Evolutionary conservation across 306 rosid species (phyloP), one percentile per base, ranked within the genome.

Genomic region (Quercus mongolica): DNA sequence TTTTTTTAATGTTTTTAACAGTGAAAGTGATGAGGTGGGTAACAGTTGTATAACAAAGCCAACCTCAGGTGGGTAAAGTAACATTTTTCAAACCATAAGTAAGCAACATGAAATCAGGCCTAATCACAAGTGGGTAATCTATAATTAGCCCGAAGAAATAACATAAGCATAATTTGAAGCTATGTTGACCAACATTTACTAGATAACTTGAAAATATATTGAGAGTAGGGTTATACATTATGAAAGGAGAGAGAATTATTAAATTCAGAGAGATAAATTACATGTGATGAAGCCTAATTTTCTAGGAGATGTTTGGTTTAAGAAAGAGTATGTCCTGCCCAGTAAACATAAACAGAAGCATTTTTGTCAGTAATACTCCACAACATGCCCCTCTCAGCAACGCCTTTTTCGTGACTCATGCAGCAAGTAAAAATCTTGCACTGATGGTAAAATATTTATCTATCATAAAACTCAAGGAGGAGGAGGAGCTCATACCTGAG

Each of bases 221-320:
- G 65, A 23, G 25, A 55, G 49, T 38, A 38, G 30, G 63, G 76
- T 0, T 31, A 73, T 64, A 70, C 33, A 71, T 70, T 63, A 26
- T 54, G 5, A 20, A 26, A 77, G 70, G 33, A 3, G 19, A 71
- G 46, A 20, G 65, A 67, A 84, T 38, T 46, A n/a, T 67, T 30
- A 55, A 62, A 28, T 69, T 63, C 57, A 54, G 80, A 74, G 75
- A 73, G 84, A 30, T 33, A 54, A 83, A 85, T 41, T 79, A 74
- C 75, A 78, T 82, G 79, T 81, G 80, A 69, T 64, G 46, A 76
- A 21, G 73, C 67, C 67, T 46, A 55, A 78, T 62, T 49, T 76
- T 68, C 76, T 57, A 31, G 25, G 59, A 74, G 63, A 23, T 26
- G 73, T 56, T 76, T 69, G 74, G 72, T 78, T 76, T 26, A 79